Percentiles rank a stretch among this genome's conserved stretches.
These are phyloP conservation scores for Fomitiporia mediterranea DNA, from an alignment of 1,284 basidiomycete genomes.

Conservation along the genomic window DNA sequence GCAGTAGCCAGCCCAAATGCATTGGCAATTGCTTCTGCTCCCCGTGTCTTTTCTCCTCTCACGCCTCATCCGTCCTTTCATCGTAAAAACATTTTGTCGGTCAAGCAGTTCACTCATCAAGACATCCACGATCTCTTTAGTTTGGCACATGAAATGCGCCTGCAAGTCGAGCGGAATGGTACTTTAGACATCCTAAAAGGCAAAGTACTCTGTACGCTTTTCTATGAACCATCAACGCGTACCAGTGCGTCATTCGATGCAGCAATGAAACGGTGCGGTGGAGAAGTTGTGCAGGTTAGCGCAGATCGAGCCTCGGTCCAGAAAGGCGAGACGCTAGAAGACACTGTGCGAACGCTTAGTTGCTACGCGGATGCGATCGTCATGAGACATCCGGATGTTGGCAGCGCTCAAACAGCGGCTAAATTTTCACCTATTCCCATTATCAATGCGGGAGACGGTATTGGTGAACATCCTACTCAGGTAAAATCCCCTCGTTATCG, in stretches of 20 bases:
- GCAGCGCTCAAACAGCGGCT: conserved; percentile 86
- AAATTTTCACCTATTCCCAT: conserved; percentile 95
- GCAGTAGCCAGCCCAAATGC: conserved; percentile 26
- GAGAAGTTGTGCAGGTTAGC: conserved; percentile 85
- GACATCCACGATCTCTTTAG: conserved; percentile 95
- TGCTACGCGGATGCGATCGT: conserved; percentile 97
- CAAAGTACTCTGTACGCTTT: conserved; percentile 90
- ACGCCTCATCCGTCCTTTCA: conserved; percentile 69
- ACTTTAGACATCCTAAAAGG: conserved; percentile 88
- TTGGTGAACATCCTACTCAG: conserved; percentile 98
- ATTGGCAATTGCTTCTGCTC: conserved; percentile 23
- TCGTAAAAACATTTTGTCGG: conserved; percentile 89
- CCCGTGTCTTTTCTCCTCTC: conserved; percentile 25
- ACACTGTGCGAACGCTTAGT: conserved; percentile 92
- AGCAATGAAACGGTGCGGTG: conserved; percentile 97
- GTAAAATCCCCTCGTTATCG: conserved; percentile 34
- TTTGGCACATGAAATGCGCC: conserved; percentile 94
- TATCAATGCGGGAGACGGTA: conserved; percentile 95
- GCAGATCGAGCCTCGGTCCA: conserved; percentile 83
- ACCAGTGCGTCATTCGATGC: conserved; percentile 98
- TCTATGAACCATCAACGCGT: conserved; percentile 97
- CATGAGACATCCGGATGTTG: conserved; percentile 90
- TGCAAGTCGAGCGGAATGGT: conserved; percentile 91
- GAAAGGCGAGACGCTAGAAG: conserved; percentile 93
- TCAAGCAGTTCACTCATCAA: conserved; percentile 88